Evolutionary conservation across 2,329 filamentous ascomycete genomes (phyloP), one percentile per base, ranked within the genome.

Genomic region (Scedosporium boydii): DNA sequence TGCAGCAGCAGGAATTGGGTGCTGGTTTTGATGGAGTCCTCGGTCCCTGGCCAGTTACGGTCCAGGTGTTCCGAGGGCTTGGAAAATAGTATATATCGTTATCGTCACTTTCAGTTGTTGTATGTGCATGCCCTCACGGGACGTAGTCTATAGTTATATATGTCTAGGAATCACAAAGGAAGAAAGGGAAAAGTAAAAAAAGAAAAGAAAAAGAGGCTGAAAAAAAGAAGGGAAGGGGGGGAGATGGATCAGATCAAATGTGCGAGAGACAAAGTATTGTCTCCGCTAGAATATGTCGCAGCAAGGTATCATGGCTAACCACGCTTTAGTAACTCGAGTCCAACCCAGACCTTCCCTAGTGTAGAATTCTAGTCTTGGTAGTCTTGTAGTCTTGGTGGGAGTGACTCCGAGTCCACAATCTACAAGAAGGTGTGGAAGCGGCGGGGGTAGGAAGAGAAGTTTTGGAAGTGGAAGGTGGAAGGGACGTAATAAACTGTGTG

Each of bases 41-140:
- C 58, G 58, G 59, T 60, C 58, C 58, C 59, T 53, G 59, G 59
- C 59, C 59, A 51, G 56, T 58, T 38, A 60, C 44, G 59, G 59
- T 60, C 59, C 59, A 60, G 59, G 59, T 60, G 59, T 51, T 51
- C 42, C 46, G 59, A 51, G 29, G 29, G 44, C 27, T 60, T 55
- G 51, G 51, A 58, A 38, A 58, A 58, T 34, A 18, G 34, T 34
- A 27, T 23, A 58, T 23, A 16, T 41, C 27, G 51, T 23, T 55
- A 55, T 26, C 21, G 51, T 55, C 51, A 23, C 51, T 55, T 5
- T 23, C 51, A 16, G 12, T 55, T 23, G 23, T 38, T 23, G 51
- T 23, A 55, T 27, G 18, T 55, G 51, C 18, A 23, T 3, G 2
- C 51, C 18, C 23, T 23, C 5, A 23, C 18, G 44, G 14, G 44